Conservation (phyloP, 192 early-diverging fungal species). For the Coemansia pectinata region DNA sequence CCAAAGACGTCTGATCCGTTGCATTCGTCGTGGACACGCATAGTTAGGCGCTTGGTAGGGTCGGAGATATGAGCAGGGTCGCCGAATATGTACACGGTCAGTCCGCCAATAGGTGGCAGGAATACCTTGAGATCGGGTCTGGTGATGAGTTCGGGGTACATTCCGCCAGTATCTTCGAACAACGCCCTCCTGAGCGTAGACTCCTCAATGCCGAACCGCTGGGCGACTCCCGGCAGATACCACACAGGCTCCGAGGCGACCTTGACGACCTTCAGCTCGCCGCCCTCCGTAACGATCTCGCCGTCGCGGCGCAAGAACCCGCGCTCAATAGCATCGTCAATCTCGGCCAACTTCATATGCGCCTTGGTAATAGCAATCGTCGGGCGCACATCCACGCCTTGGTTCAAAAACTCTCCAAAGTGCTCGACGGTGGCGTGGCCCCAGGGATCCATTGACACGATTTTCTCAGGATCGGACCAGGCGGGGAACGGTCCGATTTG, state of each 20-base stretch:
- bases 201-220: slow-evolving; percentile 85
- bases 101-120: slow-evolving; percentile 89
- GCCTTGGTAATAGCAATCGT: slow-evolving; percentile 92
- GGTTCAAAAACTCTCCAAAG: slow-evolving; percentile 62
- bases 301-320: slow-evolving; percentile 76
- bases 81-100: slow-evolving; percentile 94
- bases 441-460: slow-evolving; percentile 93
- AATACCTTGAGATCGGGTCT: slow-evolving; percentile 92
- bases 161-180: slow-evolving; percentile 91
- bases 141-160: slow-evolving; percentile 95
- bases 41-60: slow-evolving; percentile 77
- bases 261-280: slow-evolving; percentile 87
- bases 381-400: slow-evolving; percentile 82
- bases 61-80: slow-evolving; percentile 78
- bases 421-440: slow-evolving; percentile 75
- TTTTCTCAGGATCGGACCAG: slow-evolving; percentile 84
- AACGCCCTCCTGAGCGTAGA: slow-evolving; percentile 77
- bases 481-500: slow-evolving; percentile 74
- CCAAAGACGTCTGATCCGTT: slow-evolving; percentile 91
- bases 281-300: slow-evolving; percentile 73
- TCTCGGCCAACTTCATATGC: slow-evolving; percentile 93
- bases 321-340: slow-evolving; percentile 69
- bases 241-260: slow-evolving; percentile 95
- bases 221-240: slow-evolving; percentile 90
- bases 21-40: slow-evolving; percentile 94